These are phyloP conservation scores for Reticulascus tulasneorum DNA, from an alignment of 2,329 filamentous ascomycete species.

Conservation along the genomic window DNA sequence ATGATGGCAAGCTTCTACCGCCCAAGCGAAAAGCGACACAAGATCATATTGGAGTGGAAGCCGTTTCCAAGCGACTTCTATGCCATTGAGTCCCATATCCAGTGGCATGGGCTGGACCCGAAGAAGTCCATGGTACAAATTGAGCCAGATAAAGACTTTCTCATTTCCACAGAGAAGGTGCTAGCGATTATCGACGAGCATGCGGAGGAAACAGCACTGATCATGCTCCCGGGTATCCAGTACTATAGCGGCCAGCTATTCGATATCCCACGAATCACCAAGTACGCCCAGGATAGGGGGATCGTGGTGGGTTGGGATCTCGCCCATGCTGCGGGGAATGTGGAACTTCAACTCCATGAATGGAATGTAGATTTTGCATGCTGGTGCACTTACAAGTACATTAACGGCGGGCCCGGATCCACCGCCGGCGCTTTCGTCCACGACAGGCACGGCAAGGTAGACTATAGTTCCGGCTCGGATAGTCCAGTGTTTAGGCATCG, in stretches of 20 bases:
- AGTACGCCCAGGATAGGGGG: constrained; percentile 61
- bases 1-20: constrained; percentile 81
- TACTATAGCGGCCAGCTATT: constrained; percentile 80
- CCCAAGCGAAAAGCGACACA: constrained; percentile 61
- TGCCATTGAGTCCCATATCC: constrained; percentile 76
- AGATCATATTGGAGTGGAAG: constrained; percentile 85
- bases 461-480: constrained; percentile 34
- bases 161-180: constrained; percentile 62
- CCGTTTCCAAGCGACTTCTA: constrained; percentile 88
- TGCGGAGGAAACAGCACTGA: constrained; percentile 60
- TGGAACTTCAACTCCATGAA: constrained; percentile 66
- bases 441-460: constrained; percentile 56
- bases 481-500: constrained; percentile 51
- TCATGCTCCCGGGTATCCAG: constrained; percentile 74
- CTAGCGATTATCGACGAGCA: constrained; percentile 64
- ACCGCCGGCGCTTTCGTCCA: constrained; percentile 74
- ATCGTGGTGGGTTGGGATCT: constrained; percentile 73
- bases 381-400: constrained; percentile 84
- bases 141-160: constrained; percentile 55
- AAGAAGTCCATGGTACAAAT: constrained; percentile 70
- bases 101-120: constrained; percentile 64
- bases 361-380: constrained; percentile 79
- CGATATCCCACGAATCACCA: constrained; percentile 68
- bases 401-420: constrained; percentile 71
- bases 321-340: constrained; percentile 73